Conservation (phyloP, 225 moss, liverwort and hornwort species). For the Straminergon stramineum region DNA sequence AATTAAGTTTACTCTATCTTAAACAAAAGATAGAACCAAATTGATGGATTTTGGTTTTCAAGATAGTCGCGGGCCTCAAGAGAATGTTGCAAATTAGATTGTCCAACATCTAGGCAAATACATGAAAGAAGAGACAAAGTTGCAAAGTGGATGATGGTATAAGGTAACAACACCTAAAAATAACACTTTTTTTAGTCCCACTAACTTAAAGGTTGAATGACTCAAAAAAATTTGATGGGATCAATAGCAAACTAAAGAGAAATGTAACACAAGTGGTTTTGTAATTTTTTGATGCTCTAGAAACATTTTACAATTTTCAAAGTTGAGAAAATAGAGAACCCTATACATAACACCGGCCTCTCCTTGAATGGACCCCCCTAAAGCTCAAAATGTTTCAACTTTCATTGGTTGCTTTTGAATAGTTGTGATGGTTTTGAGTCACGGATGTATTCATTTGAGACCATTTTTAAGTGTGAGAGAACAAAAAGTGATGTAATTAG, state of each 20-base stretch:
- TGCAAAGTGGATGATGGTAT: accelerated
- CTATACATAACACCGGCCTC: no score
- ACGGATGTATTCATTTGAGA: no score
- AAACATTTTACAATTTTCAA: no score
- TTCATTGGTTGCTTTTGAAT: no score
- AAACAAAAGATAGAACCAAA: not conserved
- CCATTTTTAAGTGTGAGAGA: not conserved
- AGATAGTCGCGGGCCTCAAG: accelerated
- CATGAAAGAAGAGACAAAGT: accelerated
- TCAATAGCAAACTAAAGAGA: no score
- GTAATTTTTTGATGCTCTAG: no score
- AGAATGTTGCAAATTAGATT: not conserved
- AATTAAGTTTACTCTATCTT: not conserved
- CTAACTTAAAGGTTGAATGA: not conserved
- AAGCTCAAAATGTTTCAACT: no score
- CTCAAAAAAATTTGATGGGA: no score
- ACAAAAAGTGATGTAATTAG: not conserved
- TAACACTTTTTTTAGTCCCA: not conserved
- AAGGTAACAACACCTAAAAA: not conserved
- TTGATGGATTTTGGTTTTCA: not conserved
- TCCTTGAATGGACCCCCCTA: no score
- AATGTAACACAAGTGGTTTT: no score
- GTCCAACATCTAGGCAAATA: not conserved
- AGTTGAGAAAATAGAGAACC: no score
- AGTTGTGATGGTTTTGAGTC: no score